A percentile compares a stretch with the other conserved stretches of the same genome.
phyloP scores from a whole-genome alignment of 2,329 filamentous ascomycete genomes.

The Penicillium sp. region DNA sequence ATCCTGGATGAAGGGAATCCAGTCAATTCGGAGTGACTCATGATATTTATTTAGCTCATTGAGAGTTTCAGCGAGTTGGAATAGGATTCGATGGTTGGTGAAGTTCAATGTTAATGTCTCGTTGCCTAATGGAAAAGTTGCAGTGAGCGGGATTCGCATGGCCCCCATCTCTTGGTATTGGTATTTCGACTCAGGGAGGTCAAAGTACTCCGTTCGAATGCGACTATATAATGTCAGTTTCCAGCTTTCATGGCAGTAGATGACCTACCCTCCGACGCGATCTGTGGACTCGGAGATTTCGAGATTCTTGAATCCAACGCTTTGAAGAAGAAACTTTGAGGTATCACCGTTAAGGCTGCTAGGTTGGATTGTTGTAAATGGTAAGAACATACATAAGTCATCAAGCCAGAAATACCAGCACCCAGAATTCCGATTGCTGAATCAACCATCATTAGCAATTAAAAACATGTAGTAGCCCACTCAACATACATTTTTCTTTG shows the following conservation, averaged over 20 bases:
- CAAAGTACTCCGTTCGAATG: neutral
- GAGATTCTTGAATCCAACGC: neutral
- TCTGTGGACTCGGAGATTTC: neutral
- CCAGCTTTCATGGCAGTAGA: neutral
- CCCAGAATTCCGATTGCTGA: neutral
- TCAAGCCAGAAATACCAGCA: neutral
- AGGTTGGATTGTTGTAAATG: too few species aligned
- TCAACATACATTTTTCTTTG: neutral
- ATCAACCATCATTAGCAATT: neutral
- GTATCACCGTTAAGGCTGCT: neutral
- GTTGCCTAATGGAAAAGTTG: neutral
- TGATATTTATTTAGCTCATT: neutral
- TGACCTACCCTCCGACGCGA: neutral
- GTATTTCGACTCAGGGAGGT: neutral
- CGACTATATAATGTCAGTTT: neutral
- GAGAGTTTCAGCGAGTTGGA: neutral
- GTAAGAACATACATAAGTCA: neutral
- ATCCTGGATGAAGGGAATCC: neutral
- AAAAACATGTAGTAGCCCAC: neutral
- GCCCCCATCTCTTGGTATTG: neutral
- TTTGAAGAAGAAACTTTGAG: neutral
- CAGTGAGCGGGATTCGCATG: neutral
- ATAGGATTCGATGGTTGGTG: neutral
- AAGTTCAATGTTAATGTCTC: neutral
- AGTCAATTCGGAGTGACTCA: neutral